Evolutionary conservation across 805 yeast species (phyloP).

Genomic region (Hyphopichia homilentoma): DNA sequence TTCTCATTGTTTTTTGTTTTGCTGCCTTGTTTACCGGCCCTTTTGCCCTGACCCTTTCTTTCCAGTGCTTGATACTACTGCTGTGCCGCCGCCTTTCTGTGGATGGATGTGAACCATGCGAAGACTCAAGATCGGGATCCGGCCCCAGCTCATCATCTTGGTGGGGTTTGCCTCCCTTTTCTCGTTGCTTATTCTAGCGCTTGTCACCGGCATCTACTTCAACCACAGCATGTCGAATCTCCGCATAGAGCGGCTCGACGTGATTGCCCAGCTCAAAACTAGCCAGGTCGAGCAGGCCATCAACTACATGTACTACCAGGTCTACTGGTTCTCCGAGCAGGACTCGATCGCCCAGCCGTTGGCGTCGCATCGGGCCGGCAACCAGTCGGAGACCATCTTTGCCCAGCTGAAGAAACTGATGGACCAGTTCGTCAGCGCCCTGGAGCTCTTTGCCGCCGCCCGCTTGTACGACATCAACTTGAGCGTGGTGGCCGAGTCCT

Average conservation of each 20-base stretch:
- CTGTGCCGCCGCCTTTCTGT: too few species aligned
- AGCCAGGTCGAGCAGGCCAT: conserved; percentile 73
- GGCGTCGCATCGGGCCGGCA: conserved; percentile 67
- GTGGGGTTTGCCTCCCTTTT: conserved; percentile 67
- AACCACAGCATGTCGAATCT: conserved; percentile 56
- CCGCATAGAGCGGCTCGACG: conserved; percentile 67
- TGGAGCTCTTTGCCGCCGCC: conserved; percentile 61
- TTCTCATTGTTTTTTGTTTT: too few species aligned
- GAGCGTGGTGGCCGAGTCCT: conserved; percentile 38
- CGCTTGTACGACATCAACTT: conserved; percentile 63
- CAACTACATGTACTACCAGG: conserved; percentile 62
- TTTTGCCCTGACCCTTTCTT: too few species aligned
- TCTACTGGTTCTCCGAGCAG: conserved; percentile 58
- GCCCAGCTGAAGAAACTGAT: conserved; percentile 42
- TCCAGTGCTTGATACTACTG: too few species aligned
- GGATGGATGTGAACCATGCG: too few species aligned
- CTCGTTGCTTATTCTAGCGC: conserved; percentile 68
- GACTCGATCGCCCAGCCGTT: conserved; percentile 60
- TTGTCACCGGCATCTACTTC: conserved; percentile 72
- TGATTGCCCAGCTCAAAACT: conserved; percentile 77
- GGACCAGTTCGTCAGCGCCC: conserved; percentile 60
- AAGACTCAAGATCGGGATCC: conserved; percentile 55
- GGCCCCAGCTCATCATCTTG: conserved; percentile 70
- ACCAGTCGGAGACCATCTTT: conserved; percentile 45
- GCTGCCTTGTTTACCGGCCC: too few species aligned